phyloP scores from a whole-genome alignment of 108 stramenopile genomes.

The Conticribra weissflogii region DNA sequence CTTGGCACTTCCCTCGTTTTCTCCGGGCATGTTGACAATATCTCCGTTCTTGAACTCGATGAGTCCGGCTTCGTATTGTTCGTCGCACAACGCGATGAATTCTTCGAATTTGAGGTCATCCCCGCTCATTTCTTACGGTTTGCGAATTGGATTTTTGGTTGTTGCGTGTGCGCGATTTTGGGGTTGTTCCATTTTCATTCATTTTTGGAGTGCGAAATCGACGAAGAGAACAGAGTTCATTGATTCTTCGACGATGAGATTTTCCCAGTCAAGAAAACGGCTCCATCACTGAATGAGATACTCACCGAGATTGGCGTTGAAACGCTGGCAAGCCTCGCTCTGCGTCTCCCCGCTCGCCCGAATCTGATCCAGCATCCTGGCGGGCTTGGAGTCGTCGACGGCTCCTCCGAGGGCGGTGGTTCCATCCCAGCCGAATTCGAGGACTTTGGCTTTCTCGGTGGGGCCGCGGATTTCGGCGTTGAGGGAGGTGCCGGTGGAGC shows the following conservation, averaged over 20 bases:
- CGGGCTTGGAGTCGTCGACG: constrained; percentile 71
- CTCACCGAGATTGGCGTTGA: constrained; percentile 77
- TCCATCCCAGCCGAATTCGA: constrained; percentile 85
- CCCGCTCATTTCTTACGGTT: constrained; percentile 68
- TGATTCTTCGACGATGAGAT: no score
- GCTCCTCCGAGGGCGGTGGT: constrained; percentile 85
- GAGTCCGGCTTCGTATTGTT: constrained; percentile 73
- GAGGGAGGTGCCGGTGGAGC: constrained; percentile 11
- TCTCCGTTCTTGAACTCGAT: constrained; percentile 89
- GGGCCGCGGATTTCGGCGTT: constrained; percentile 76
- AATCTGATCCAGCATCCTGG: constrained; percentile 85
- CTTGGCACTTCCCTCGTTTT: constrained; percentile 87
- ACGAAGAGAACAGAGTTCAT: no score
- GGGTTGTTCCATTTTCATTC: no score
- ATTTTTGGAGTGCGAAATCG: no score
- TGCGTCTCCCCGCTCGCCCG: constrained; percentile 83
- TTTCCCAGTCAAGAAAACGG: background rate
- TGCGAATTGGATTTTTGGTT: background rate
- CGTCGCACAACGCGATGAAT: constrained; percentile 79
- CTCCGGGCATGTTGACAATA: constrained; percentile 76
- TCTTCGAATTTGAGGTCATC: constrained; percentile 79
- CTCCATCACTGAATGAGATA: background rate
- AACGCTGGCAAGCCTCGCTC: constrained; percentile 76
- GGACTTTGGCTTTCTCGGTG: constrained; percentile 66
- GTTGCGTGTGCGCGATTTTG: background rate